Percentiles rank a stretch among this genome's conserved stretches.
phyloP scores from a whole-genome alignment of 2,329 filamentous ascomycete species.

The Parastagonospora nodorum region DNA sequence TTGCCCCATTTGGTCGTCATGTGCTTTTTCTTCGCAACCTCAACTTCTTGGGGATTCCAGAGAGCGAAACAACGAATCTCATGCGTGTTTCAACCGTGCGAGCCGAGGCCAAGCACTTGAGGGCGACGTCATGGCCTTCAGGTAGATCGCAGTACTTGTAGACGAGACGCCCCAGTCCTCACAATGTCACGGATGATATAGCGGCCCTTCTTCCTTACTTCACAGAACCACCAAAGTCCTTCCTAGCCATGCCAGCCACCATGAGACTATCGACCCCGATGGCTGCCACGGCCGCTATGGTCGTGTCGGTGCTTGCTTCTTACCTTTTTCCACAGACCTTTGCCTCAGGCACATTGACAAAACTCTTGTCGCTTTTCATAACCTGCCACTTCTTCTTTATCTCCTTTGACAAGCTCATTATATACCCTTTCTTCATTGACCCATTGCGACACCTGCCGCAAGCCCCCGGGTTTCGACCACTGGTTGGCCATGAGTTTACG shows the following conservation, averaged over 20 bases:
- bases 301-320: constrained; percentile 24
- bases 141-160: too few relatives aligned
- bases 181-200: too few relatives aligned
- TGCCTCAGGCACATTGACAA: constrained; percentile 14
- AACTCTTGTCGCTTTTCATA: constrained; percentile 21
- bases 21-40: background rate
- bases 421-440: constrained; percentile 48
- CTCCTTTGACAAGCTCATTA: constrained; percentile 24
- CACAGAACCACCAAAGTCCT: background rate
- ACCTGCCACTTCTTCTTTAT: constrained; percentile 21
- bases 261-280: constrained; percentile 23
- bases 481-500: constrained; percentile 46
- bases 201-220: too few relatives aligned
- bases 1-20: background rate
- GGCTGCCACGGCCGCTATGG: constrained; percentile 19
- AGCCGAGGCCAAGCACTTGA: too few relatives aligned
- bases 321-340: constrained; percentile 27
- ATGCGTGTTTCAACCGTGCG: background rate
- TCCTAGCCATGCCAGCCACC: background rate
- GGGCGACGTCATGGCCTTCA: too few relatives aligned
- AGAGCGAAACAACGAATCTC: background rate
- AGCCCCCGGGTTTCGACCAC: constrained; percentile 28
- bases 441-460: constrained; percentile 48
- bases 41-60: background rate
- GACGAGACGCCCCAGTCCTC: too few relatives aligned